Conservation (phyloP, 2,329 filamentous ascomycete species). For the Phialocephala subalpina region DNA sequence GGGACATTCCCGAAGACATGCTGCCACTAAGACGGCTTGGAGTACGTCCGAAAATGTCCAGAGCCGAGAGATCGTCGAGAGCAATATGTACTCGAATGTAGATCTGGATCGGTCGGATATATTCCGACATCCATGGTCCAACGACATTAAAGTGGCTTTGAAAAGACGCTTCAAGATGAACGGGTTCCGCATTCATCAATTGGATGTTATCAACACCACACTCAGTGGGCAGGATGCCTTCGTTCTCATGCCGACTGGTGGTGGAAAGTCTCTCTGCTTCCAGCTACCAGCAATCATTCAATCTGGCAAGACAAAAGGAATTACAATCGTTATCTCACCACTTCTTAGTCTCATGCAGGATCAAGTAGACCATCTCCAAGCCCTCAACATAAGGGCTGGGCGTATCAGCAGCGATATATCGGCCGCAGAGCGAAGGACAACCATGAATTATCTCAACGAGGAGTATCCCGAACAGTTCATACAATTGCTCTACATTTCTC, state of each 20-base stretch:
- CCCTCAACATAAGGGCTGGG: slow-evolving; percentile 79
- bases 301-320: slow-evolving; percentile 81
- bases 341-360: slow-evolving; percentile 97
- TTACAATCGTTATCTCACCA: slow-evolving; percentile 95
- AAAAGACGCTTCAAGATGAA: slow-evolving; percentile 84
- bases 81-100: slow-evolving; percentile 43
- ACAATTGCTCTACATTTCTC: slow-evolving; percentile 92
- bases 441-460: slow-evolving; percentile 71
- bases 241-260: slow-evolving; percentile 96
- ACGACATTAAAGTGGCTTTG: slow-evolving; percentile 81
- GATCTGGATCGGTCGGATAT: slow-evolving; percentile 52
- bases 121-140: slow-evolving; percentile 82
- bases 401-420: slow-evolving; percentile 82
- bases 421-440: slow-evolving; percentile 65
- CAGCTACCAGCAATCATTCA: slow-evolving; percentile 88
- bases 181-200: slow-evolving; percentile 88
- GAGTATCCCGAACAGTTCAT: slow-evolving; percentile 76
- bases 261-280: slow-evolving; percentile 96
- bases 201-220: slow-evolving; percentile 96
- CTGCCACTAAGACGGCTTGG: slow-evolving; percentile 21
- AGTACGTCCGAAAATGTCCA: slow-evolving; percentile 24
- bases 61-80: slow-evolving; percentile 17
- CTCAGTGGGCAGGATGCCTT: slow-evolving; percentile 88
- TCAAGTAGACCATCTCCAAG: slow-evolving; percentile 84
- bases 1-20: slow-evolving; percentile 18